These are phyloP conservation scores for Schwanniomyces vanrijiae DNA, from an alignment of 805 yeast genomes.

Conservation along the genomic window DNA sequence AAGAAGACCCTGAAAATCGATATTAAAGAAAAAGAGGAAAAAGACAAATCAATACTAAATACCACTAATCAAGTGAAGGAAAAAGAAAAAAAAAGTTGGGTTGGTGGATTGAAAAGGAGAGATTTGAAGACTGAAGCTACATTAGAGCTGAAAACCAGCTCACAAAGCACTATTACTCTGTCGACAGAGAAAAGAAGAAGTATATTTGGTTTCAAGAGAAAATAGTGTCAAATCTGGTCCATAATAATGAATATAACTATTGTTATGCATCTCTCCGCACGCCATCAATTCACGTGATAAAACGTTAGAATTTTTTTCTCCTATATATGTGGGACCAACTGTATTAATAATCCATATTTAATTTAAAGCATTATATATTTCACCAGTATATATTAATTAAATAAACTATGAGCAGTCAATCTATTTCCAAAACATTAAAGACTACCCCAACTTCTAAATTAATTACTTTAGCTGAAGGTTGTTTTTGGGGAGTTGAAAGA, in stretches of 20 bases:
- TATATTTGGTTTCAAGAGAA: slow-evolving; percentile 38
- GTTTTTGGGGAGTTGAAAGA: slow-evolving; percentile 91
- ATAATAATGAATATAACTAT: not conserved
- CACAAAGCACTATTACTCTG: slow-evolving; percentile 3
- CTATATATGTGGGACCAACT: not conserved
- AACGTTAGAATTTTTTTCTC: not conserved
- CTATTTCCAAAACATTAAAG: slow-evolving; percentile 34
- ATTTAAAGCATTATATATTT: not conserved
- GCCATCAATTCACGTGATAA: not conserved
- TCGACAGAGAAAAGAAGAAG: slow-evolving; percentile 24
- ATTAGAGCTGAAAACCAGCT: slow-evolving; percentile 1
- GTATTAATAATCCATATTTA: not conserved
- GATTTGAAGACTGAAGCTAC: slow-evolving; percentile 19
- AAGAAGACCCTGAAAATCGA: slow-evolving; percentile 34
- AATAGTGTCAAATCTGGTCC: slow-evolving; percentile 2
- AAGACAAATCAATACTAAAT: slow-evolving; percentile 3
- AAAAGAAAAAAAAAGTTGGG: slow-evolving; percentile 41
- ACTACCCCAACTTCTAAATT: slow-evolving; percentile 35
- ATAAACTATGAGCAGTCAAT: slow-evolving; percentile 9
- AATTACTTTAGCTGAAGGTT: slow-evolving; percentile 54
- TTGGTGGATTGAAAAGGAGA: slow-evolving; percentile 36
- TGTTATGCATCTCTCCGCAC: not conserved
- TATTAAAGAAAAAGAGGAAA: slow-evolving; percentile 1
- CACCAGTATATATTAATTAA: not conserved
- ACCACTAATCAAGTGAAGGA: not conserved